Evolutionary conservation across 2,329 filamentous ascomycete genomes (phyloP), one percentile per base, ranked within the genome.

Genomic region (Metarhizium rileyi): DNA sequence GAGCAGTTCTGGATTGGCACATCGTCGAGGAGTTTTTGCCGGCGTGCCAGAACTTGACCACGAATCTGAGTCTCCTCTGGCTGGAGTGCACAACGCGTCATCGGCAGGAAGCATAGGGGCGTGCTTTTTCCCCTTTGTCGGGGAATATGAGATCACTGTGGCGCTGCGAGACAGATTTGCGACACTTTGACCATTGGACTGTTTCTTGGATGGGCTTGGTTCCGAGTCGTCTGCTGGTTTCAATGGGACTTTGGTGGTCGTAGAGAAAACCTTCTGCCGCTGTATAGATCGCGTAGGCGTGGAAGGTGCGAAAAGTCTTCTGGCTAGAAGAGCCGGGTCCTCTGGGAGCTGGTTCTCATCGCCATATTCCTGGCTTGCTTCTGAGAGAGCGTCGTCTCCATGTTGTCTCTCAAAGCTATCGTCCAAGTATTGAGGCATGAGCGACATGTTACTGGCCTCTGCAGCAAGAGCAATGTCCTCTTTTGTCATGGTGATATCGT

Each of bases 231-330:
- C 84, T 23, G 82, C 81, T 3, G 81, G 72, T 64, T 87, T 88
- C 38, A 90, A 68, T 1, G 86, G 86, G 4, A 90, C 80, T 66
- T 90, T 90, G 25, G 84, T 86, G 0, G 87, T 81, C 0, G 87
- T 90, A 63, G 86, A 80, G 54, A 84, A 78, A 3, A 60, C 57
- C 49, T 73, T 72, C 16, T 65, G 72, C 16, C 65, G 68, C n/a
- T 65, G 68, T n/a, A 72, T 59, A 0, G 68, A 66, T 16, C 78
- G 75, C 46, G 74, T 67, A 0, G 83, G 83, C 1, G 83, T 86
- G 7, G 72, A 67, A 1, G 78, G 78, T 2, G 64, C 52, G 49
- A 52, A 28, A 44, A 57, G 50, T 16, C 56, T 52, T 5, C 53
- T 46, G 22, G 52, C 55, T 23, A 56, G 53, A 28, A 78, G 64